Conservation (phyloP, 208 protist genomes). For the Trypanosoma brucei region DNA sequence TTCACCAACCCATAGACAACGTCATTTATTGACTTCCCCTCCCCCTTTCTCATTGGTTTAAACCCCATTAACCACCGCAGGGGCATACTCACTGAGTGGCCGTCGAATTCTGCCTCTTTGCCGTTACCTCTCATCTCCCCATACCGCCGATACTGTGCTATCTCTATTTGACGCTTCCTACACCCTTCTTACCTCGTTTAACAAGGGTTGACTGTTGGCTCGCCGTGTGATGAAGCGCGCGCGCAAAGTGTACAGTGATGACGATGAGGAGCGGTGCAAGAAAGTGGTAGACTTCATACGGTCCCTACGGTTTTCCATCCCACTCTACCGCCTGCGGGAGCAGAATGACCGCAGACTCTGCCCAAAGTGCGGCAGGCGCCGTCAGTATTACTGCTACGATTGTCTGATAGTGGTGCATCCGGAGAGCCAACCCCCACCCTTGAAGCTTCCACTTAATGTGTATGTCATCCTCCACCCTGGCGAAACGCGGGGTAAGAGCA, state of each 20-base stretch:
- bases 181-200: not conserved
- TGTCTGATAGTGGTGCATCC: slow-evolving; percentile 80
- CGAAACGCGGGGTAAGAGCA: slow-evolving; percentile 90
- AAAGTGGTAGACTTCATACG: slow-evolving; percentile 69
- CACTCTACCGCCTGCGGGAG: slow-evolving; percentile 53
- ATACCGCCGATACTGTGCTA: not conserved
- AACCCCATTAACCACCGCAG: too few relatives aligned
- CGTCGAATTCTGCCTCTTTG: not conserved
- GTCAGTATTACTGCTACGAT: slow-evolving; percentile 89
- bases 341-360: slow-evolving; percentile 60
- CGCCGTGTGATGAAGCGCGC: slow-evolving; percentile 48
- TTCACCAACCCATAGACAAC: not conserved
- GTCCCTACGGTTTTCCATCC: slow-evolving; percentile 64
- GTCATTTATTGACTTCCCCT: too few relatives aligned
- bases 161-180: too few relatives aligned
- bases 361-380: slow-evolving; percentile 66
- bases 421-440: slow-evolving; percentile 70
- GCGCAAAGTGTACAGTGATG: slow-evolving; percentile 60
- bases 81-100: too few relatives aligned
- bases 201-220: slow-evolving; percentile 1
- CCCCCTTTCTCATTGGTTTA: too few relatives aligned
- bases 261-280: slow-evolving; percentile 40
- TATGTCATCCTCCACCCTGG: slow-evolving; percentile 86
- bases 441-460: slow-evolving; percentile 75
- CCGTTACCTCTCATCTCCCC: not conserved